Evolutionary conservation across 495 filamentous ascomycete genomes (phyloP), one percentile per base, ranked within the genome.

Genomic region (Neurospora tetrasperma): DNA sequence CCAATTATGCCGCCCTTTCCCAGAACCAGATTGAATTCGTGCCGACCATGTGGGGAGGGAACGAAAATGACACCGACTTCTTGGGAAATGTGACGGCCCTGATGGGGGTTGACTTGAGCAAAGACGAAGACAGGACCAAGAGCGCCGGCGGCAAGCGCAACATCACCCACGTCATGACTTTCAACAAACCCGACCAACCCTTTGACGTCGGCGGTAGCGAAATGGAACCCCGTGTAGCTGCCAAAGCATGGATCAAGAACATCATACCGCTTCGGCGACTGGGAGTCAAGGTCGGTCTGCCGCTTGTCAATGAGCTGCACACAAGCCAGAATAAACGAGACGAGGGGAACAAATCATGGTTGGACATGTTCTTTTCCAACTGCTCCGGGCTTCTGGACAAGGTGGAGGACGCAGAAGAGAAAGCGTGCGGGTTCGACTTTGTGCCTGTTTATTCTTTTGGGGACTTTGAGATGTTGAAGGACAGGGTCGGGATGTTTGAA

Each of bases 371-470:
- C 78, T 86, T 90, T 71, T 77, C 69, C 27, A 84, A 81, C 41
- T 85, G 84, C 69, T 75, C 75, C 16, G 71, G 70, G 4, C 42
- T 73, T 38, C 23, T 79, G 66, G 76, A 75, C 41, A 71, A 75
- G 35, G 23, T 54, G 10, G 71, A 73, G 40, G 69, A 75, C 4
- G 71, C 48, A 18, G 10, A 5, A 38, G 42, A 42, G 27, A 73
- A 74, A 18, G 78, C 79, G 35, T 91, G 90, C 77, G 85, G 80
- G 1, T 81, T 84, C 9, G 90, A 91, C 75, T 91, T 92, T 78
- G 82, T 92, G 18, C 85, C 90, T 0, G 78, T 91, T 16, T 89
- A 91, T 78, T 91, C 86, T 85, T 91, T 91, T 77, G 89, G 89
- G 1, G 79, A 88, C 69, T 89, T 91, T 70, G 84, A 85, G 71